Base-by-base conservation (phyloP, 495 filamentous ascomycete genomes). In the Penicillium longicatenatum region DNA sequence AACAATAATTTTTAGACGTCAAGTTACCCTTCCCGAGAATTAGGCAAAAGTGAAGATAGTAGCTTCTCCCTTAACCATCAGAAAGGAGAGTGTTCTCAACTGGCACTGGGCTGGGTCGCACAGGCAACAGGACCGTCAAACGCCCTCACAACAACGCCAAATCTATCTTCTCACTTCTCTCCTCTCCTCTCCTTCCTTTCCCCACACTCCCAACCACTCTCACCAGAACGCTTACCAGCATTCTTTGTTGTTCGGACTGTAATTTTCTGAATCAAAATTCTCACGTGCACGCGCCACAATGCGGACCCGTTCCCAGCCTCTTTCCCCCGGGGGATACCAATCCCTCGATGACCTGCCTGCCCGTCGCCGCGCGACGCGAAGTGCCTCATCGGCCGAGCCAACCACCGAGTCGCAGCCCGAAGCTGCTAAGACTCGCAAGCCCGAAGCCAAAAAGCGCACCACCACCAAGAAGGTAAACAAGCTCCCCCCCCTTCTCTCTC, bases 281-380 rank as follows among this genome's bases (percentile, higher is more conserved):
- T 16, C 5, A n/a, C 37, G 37, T 24, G 44, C n/a, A 48, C n/a
- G 20, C 20, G 44, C 50, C 31, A 14, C 21, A 24, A 64, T 64
- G 61, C 61, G 57, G 26, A 56, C 54, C 21, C 61, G 61, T 39
- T 64, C 61, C 19, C 54, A 64, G 39, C 61, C 52, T 10, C 26
- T 55, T 12, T 55, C 58, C 19, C 58, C 61, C 2, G 50, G 45
- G 9, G 57, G 52, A 17, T 45, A 52, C 3, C n/a, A 54, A 33
- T 57, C 61, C 12, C 61, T 59, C 9, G 58, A 64, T 45, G 53
- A 55, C 29, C 26, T 30, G 6, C 55, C 63, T 17, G 60, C 52
- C 29, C 66, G 58, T 30, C 60, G 66, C 10, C 66, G 66, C 24
- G 31, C 47, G 21, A 69, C 66, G 31, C 60, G 63, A 20, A 59